phyloP scores from a whole-genome alignment of 1,284 basidiomycete genomes.

The Paramarasmius palmivorus region DNA sequence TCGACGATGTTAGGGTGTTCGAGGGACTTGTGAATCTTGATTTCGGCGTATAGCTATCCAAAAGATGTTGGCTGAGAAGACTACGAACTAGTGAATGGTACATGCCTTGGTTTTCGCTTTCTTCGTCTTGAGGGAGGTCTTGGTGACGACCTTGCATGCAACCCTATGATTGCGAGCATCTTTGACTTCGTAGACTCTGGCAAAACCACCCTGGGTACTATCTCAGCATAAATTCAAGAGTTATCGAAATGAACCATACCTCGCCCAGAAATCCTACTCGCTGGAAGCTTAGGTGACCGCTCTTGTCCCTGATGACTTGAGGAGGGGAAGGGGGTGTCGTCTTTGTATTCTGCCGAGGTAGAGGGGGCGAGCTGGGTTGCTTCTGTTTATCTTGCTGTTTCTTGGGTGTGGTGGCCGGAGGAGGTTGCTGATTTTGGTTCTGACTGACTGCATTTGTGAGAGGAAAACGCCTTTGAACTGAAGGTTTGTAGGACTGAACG shows the following conservation, averaged over 20 bases:
- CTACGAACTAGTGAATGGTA: slow-evolving; percentile 2
- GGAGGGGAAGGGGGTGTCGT: slow-evolving; percentile 82
- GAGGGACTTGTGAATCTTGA: slow-evolving; percentile 94
- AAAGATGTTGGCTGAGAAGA: slow-evolving; percentile 2
- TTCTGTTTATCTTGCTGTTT: slow-evolving; percentile 34
- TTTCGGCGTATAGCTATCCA: slow-evolving; percentile 90
- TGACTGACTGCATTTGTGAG: slow-evolving; percentile 39
- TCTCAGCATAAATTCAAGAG: background rate
- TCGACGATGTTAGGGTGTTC: slow-evolving; percentile 91
- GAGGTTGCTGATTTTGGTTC: slow-evolving; percentile 22
- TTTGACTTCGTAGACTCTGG: slow-evolving; percentile 87
- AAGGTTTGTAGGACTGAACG: slow-evolving; percentile 27
- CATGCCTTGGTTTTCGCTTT: slow-evolving; percentile 90
- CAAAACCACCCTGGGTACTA: slow-evolving; percentile 77
- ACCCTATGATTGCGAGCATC: slow-evolving; percentile 62
- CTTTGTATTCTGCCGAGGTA: slow-evolving; percentile 80
- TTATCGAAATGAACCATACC: slow-evolving; percentile 45
- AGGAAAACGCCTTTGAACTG: slow-evolving; percentile 32
- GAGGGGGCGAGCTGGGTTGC: slow-evolving; percentile 54
- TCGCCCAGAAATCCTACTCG: slow-evolving; percentile 85
- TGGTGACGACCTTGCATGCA: slow-evolving; percentile 90
- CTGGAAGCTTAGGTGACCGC: slow-evolving; percentile 55
- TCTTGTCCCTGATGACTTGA: slow-evolving; percentile 70
- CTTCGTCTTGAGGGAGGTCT: slow-evolving; percentile 82
- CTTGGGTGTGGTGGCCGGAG: slow-evolving; percentile 24